Percentiles rank a stretch among this genome's conserved stretches.
These are phyloP conservation scores for Phytophthora sansomeana DNA, from an alignment of 352 stramenopile species.

Conservation along the genomic window DNA sequence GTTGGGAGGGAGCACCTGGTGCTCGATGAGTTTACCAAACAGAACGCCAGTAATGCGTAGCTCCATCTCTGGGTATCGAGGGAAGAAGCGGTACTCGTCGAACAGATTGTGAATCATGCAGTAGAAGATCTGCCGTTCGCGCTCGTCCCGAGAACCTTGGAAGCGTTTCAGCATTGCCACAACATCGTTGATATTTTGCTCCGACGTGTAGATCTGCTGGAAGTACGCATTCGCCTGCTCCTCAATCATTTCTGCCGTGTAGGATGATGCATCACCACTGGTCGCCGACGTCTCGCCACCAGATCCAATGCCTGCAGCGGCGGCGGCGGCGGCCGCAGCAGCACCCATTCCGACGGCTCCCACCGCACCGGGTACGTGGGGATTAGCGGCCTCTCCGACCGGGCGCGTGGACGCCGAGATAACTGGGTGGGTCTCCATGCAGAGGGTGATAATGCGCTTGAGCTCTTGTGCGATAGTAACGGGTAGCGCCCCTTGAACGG, in stretches of 20 bases:
- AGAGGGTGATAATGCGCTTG: slow-evolving; percentile 83
- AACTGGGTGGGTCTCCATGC: slow-evolving; percentile 85
- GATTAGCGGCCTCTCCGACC: slow-evolving; percentile 41
- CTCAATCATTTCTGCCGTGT: slow-evolving; percentile 97
- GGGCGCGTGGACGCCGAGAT: slow-evolving; percentile 73
- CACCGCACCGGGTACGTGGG: slow-evolving; percentile 19
- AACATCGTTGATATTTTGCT: slow-evolving; percentile 98
- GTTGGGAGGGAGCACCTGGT: slow-evolving; percentile 97
- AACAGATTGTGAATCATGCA: slow-evolving; percentile 99
- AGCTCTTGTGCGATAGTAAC: slow-evolving; percentile 80
- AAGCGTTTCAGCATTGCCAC: slow-evolving; percentile 99
- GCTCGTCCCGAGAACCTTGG: slow-evolving; percentile 95
- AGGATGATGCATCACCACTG: slow-evolving; percentile 48
- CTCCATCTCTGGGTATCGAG: slow-evolving; percentile 99
- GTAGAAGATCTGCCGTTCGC: slow-evolving; percentile 99
- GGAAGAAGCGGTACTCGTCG: slow-evolving; percentile 99
- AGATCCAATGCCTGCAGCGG: slow-evolving; percentile 5
- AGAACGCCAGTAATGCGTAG: slow-evolving; percentile 98
- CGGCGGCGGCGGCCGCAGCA: slow-evolving; percentile 14
- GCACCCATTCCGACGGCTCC: slow-evolving; percentile 22
- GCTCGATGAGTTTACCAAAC: slow-evolving; percentile 98
- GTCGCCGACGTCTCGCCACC: slow-evolving; percentile 25
- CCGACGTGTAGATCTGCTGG: slow-evolving; percentile 99
- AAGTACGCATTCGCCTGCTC: slow-evolving; percentile 99
- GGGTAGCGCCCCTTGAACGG: slow-evolving; percentile 72